Percentiles rank a stretch among this genome's conserved stretches.
Evolutionary conservation across 2,329 filamentous ascomycete genomes (phyloP).

Genomic region (Uncinocarpus reesii): DNA sequence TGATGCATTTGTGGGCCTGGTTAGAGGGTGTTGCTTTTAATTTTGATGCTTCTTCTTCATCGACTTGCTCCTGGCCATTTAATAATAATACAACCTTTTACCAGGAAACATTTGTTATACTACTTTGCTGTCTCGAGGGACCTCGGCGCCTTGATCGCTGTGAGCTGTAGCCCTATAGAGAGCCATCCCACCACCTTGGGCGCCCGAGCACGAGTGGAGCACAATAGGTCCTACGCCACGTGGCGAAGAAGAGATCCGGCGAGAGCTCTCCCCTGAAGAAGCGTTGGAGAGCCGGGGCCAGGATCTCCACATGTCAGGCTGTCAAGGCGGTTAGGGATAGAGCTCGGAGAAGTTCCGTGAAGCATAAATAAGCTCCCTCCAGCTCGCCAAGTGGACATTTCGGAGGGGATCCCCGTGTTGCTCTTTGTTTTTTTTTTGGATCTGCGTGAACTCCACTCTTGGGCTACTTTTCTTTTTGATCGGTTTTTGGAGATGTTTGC

Average conservation of each 20-base stretch:
- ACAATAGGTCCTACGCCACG: background rate
- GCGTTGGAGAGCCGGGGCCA: background rate
- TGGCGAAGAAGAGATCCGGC: background rate
- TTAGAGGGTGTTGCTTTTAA: background rate
- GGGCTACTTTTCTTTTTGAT: background rate
- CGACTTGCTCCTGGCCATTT: background rate
- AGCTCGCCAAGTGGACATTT: too few relatives aligned
- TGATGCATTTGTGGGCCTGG: slow-evolving; percentile 6
- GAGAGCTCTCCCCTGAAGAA: background rate
- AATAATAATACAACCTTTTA: too few relatives aligned
- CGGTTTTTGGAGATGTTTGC: too few relatives aligned
- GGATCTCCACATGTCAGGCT: slow-evolving; percentile 4
- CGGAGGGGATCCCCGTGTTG: background rate
- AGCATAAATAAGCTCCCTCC: background rate
- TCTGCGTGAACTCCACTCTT: background rate
- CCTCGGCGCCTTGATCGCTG: background rate
- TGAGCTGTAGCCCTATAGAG: too few relatives aligned
- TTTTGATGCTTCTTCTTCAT: background rate
- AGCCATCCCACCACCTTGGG: background rate
- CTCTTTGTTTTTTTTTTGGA: background rate
- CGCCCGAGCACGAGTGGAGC: background rate
- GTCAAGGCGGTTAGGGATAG: background rate
- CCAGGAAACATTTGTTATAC: background rate
- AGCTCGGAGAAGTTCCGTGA: slow-evolving; percentile 10
- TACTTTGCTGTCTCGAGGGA: background rate